Evolutionary conservation across 1,284 basidiomycete species (phyloP), one percentile per base, ranked within the genome.

Genomic region (Ganoderma boninense): DNA sequence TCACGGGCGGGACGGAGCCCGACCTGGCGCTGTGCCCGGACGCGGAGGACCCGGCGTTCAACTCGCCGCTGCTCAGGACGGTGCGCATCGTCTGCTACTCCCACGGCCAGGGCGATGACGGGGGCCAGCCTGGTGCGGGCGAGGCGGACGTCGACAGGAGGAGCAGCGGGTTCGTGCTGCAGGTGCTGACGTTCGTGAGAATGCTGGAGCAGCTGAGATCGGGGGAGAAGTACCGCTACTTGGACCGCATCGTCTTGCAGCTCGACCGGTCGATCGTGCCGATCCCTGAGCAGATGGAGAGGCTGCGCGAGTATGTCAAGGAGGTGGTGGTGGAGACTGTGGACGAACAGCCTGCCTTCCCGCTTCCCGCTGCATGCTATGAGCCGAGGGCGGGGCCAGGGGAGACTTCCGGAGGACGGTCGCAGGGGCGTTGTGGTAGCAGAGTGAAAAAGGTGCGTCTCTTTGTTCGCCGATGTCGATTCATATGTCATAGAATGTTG

Each of bases 371-470:
- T 49, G 26, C 42, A 35, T 64, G 63, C n/a, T 6, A 54, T n/a
- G 63, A 54, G 29, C 49, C 49, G 10, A 35, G 52, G 32, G 13
- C 13, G 5, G 62, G 62, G 29, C 32, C 62, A 20, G 62, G 43
- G 42, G 32, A n/a, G 62, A 35, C 32, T 46, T 64, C 44, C 8
- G 32, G 26, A 35, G 32, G 62, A 2, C 8, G 29, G 62, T 60
- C 18, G 57, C 57, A 5, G 62, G 62, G n/a, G 62, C 62, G 32
- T n/a, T 46, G 32, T 64, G 62, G 62, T 64, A 46, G 23, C 49
- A 14, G 49, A 11, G 49, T 10, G n/a, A n/a, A 14, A 43, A 16
- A 43, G 29, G 38, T 43, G 32, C 32, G n/a, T 23, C 26, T 5
- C 35, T n/a, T 23, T 38, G 8, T 23, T 43, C 20, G 46, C 20